Percentiles rank a stretch among this genome's conserved stretches.
phyloP scores from a whole-genome alignment of 2,329 filamentous ascomycete species.

The Fusarium goolgardi region DNA sequence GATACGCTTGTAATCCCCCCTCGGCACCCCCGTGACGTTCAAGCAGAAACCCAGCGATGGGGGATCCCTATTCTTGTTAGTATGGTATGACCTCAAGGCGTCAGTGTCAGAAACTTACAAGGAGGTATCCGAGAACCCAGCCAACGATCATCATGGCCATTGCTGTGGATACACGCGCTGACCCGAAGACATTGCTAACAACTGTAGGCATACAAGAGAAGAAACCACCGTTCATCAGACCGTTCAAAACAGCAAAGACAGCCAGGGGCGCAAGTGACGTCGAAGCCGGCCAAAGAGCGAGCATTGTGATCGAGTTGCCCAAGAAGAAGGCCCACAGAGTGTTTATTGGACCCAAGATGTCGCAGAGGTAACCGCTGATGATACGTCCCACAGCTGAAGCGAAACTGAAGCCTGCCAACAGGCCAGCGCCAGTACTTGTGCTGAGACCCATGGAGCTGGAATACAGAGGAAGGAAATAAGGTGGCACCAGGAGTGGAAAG shows the following conservation, averaged over 20 bases:
- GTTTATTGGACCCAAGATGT: slow-evolving; percentile 66
- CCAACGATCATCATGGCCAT: slow-evolving; percentile 72
- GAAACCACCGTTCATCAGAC: slow-evolving; percentile 70
- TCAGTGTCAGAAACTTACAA: slow-evolving; percentile 54
- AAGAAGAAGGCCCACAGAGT: slow-evolving; percentile 63
- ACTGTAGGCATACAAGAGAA: slow-evolving; percentile 73
- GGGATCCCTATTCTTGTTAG: slow-evolving; percentile 58
- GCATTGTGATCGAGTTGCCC: slow-evolving; percentile 67
- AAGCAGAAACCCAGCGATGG: slow-evolving; percentile 70
- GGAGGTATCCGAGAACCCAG: slow-evolving; percentile 70
- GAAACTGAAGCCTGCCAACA: slow-evolving; percentile 71
- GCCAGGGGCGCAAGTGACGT: slow-evolving; percentile 64
- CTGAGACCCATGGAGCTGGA: slow-evolving; percentile 65
- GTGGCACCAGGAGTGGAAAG: slow-evolving; percentile 70
- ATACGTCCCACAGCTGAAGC: slow-evolving; percentile 69
- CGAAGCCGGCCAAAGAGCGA: slow-evolving; percentile 71
- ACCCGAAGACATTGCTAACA: slow-evolving; percentile 69
- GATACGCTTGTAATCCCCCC: slow-evolving; percentile 61
- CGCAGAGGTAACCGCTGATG: slow-evolving; percentile 64
- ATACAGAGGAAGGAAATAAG: slow-evolving; percentile 71
- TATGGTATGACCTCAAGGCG: too few relatives aligned
- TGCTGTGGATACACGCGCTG: slow-evolving; percentile 63
- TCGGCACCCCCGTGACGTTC: slow-evolving; percentile 64
- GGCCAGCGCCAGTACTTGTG: slow-evolving; percentile 63
- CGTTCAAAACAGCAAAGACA: slow-evolving; percentile 70